Base-by-base conservation (phyloP, 345 rosid genomes). In the Euphorbia tirucalli region DNA sequence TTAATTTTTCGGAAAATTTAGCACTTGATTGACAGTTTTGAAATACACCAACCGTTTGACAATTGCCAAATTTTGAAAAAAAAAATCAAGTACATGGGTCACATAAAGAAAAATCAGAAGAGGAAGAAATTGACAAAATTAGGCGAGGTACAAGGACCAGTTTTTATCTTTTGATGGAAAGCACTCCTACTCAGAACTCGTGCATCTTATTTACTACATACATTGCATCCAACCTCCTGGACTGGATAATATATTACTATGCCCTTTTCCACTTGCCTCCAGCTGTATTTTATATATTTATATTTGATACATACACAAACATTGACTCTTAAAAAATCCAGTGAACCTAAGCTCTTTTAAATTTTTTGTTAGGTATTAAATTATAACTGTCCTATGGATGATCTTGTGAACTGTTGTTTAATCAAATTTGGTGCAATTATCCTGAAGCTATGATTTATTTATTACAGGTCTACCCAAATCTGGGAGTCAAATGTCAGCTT, bases 401-500 rank as follows among this genome's bases (percentile, higher is more conserved):
- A 25, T 68, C 21, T 55, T 70, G 41, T 64, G 41, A n/a, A n/a
- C n/a, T n/a, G n/a, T n/a, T n/a, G n/a, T n/a, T n/a, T n/a, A n/a
- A n/a, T 48, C 68, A 37, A 7, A 21, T 61, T 54, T 52, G 57
- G 16, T 44, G 54, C 74, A 30, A 49, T 32, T 68, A 73, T 25
- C 11, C 41, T 57, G 43, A 70, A 77, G 19, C 32, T n/a, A 14
- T 43, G 43, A 30, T 58, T 32, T 21, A 68, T 73, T 72, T 11
- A 59, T 48, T 69, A 43, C 79, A 90, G 97, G 86, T 74, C 80
- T 84, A 35, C 54, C 88, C 21, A 92, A 80, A 70, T 89, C 82
- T 15, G 83, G 88, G 68, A 85, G 83, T 75, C 98, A 90, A 77
- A 83, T 84, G 82, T 92, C 97, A 64, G 98, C 91, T 73, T 85